Evolutionary conservation across 495 filamentous ascomycete genomes (phyloP), one percentile per base, ranked within the genome.

Genomic region (Penicillium robsamsonii): DNA sequence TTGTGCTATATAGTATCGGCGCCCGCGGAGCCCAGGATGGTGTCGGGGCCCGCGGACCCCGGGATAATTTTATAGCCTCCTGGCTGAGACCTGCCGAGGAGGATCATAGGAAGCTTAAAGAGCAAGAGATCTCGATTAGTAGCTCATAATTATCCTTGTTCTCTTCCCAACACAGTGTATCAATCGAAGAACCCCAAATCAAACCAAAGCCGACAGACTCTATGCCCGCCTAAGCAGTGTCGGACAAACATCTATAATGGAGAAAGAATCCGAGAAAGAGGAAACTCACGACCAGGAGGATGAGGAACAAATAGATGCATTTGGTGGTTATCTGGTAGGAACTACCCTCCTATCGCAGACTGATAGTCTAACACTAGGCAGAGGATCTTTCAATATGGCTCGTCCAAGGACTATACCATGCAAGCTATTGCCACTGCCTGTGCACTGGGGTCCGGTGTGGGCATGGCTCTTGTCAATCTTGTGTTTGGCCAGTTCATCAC

Each of bases 401-500:
- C 53, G 9, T 41, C 53, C 30, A 55, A 5, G n/a, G 53, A 48
- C 15, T 55, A 55, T 47, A 41, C 43, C 20, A 9, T 55, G 30
- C 52, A 55, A 6, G 33, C 17, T 24, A 15, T 17, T 15, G 52
- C 52, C 20, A 46, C 31, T 37, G 52, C 52, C 42, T 57, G 55
- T 17, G 55, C 55, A 25, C 35, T 57, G 5, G 55, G 37, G 0
- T 57, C 55, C 22, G 55, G 55, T 1, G 40, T 57, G 2, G 55
- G 46, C 29, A 57, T 57, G 55, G 30, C 55, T 1, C 37, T 57
- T 18, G 55, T 57, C 13, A 57, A 57, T 15, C 27, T 57, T 18
- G 55, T 57, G 0, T 51, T 57, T 37, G 55, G 55, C 18, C 46
- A 48, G 13, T 57, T 57, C 8, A 51, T 57, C 40, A 57, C 55